A percentile compares a stretch with the other conserved stretches of the same genome.
These are phyloP conservation scores for Malassezia furfur DNA, from an alignment of 1,284 basidiomycete genomes.

Conservation along the genomic window DNA sequence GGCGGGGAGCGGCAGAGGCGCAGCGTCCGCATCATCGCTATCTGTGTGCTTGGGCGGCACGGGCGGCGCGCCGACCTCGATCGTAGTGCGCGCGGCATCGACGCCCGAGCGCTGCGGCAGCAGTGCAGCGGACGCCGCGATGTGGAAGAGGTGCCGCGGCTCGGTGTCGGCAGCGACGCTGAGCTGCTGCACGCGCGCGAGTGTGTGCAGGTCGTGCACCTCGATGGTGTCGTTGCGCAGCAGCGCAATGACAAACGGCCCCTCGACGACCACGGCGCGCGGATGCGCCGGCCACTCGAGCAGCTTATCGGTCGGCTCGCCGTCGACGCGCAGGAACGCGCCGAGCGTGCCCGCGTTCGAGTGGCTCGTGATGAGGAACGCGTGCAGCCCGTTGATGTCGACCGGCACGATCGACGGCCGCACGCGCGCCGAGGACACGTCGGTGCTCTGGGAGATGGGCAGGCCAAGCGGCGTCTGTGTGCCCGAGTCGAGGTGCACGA, in stretches of 20 bases:
- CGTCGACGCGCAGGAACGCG: constrained; percentile 37
- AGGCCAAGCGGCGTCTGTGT: constrained; percentile 32
- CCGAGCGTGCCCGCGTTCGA: constrained; percentile 35
- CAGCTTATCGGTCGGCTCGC: constrained; percentile 41
- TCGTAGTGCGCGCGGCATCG: not conserved
- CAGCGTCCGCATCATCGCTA: not conserved
- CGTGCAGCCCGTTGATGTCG: constrained; percentile 16
- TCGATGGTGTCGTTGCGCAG: constrained; percentile 41
- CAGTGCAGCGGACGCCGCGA: not conserved
- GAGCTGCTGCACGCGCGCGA: constrained; percentile 24
- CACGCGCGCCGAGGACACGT: constrained; percentile 32
- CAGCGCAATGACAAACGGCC: constrained; percentile 29
- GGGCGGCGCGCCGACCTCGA: not conserved
- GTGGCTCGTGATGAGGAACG: constrained; percentile 43
- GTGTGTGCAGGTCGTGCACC: constrained; percentile 24
- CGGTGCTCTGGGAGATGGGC: constrained; percentile 40
- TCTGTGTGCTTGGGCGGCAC: not conserved
- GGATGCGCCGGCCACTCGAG: constrained; percentile 46
- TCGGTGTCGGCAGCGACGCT: constrained; percentile 23
- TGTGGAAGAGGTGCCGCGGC: constrained; percentile 25
- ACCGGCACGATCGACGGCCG: constrained; percentile 39
- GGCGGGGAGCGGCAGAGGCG: not conserved
- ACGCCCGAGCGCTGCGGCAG: not conserved
- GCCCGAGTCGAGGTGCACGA: constrained; percentile 32
- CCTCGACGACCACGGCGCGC: constrained; percentile 30